Base-by-base conservation (phyloP, 2,329 filamentous ascomycete species). In the Myotisia sp. region DNA sequence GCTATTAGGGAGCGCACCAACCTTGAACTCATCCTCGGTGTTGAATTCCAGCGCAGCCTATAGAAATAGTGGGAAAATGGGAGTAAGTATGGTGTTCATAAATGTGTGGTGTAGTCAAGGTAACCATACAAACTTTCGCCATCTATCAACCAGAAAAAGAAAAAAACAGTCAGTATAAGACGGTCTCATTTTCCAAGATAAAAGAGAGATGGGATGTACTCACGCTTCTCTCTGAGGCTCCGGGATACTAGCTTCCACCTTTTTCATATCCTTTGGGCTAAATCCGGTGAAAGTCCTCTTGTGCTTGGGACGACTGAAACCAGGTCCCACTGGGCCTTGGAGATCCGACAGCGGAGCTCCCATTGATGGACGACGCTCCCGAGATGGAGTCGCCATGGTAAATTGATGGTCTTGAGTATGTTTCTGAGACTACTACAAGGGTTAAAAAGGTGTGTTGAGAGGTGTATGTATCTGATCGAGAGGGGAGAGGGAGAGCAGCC, bases 211-310 rank as follows among this genome's bases (percentile, higher is more conserved):
- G 9, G 7, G 19, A 16, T 6, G 12, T 9, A 35, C 29, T 30
- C 70, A 92, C 54, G 83, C 81, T 49, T 74, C 82, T 44, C 86
- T 76, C 65, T 92, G 78, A 21, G 78, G 75, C 58, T 94, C 86
- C 29, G 87, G 87, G 52, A 95, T 92, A 40, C 63, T 75, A 65
- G 85, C 84, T 64, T 95, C 86, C 31, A 95, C 83, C 49, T 63
- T 79, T 67, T 93, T 94, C 66, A 94, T 94, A 54, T 98, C 90
- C 22, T 73, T 67, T 18, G 85, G 71, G 21, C 85, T 86, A 53
- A 95, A 90, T 6, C 90, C 90, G 6, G 90, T 98, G 45, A 82
- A 81, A n/a, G 87, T 95, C 47, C 90, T 75, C 68, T 84, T 94
- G 65, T 98, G 90, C 65, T 95, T 98, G 29, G 90, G 90, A 41